Evolutionary conservation across 2,329 filamentous ascomycete species (phyloP), one percentile per base, ranked within the genome.

Genomic region (Cladorrhinum sp.): DNA sequence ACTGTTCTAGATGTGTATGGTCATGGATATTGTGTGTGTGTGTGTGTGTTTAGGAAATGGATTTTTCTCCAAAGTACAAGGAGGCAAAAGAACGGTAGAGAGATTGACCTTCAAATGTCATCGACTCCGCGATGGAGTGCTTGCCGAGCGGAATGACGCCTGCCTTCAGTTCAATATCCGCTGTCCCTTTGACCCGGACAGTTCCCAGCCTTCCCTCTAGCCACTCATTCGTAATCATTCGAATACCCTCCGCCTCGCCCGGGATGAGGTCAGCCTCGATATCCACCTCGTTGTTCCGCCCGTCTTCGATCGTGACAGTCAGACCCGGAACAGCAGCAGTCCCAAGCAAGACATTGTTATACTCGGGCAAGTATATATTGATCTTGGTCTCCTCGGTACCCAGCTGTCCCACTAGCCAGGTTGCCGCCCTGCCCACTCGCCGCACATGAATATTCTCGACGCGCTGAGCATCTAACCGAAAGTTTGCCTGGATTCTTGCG

Each of bases 161-260:
- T 52, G 92, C 90, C 73, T 87, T 92, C 59, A 98, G 76, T 30
- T 82, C 81, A 39, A 98, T 79, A 42, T 87, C 79, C 24, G 91
- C 88, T 69, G 88, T 89, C 49, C 89, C 94, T 58, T 87, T 81
- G 14, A 98, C 78, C 63, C 83, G 85, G 60, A 99, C 76, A 60
- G 83, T 80, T 10, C 86, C 83, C 61, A 98, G 78, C 58, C 86
- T 87, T 42, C 93, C 92, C 58, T 90, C 86, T 62, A 99, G 77
- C 87, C 92, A 98, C 73, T 96, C 90, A 72, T 95, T 92, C 52
- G 91, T 92, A 64, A 98, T 83, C 62, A 83, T 83, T 62, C 91
- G 87, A 67, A 97, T 86, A 5, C 87, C 88, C 58, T 92, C 86
- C 14, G 91, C 78, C 69, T 92, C 85, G 28, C 92, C 93, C 24